phyloP scores from a whole-genome alignment of 768 basidiomycete genomes.

The Kockovaella imperatae region DNA sequence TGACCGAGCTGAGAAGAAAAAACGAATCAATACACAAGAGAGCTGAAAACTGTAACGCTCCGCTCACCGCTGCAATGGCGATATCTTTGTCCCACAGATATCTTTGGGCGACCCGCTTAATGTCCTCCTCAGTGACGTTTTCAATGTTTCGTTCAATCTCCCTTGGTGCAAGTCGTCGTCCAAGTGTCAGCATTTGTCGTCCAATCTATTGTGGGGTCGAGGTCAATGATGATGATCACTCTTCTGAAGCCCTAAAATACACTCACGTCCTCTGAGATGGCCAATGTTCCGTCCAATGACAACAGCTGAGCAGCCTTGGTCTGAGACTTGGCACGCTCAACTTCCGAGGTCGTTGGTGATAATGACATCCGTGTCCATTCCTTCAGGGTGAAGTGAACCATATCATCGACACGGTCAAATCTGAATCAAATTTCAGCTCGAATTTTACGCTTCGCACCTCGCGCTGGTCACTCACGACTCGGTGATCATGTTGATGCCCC shows the following conservation, averaged over 20 bases:
- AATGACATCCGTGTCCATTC: slow-evolving; percentile 96
- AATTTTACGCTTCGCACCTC: neutral
- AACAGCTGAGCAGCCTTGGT: slow-evolving; percentile 90
- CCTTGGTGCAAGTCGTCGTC: slow-evolving; percentile 76
- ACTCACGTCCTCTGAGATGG: slow-evolving; percentile 77
- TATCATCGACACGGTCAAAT: slow-evolving; percentile 82
- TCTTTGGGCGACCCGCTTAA: slow-evolving; percentile 89
- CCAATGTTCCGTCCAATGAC: slow-evolving; percentile 88
- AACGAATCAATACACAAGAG: neutral
- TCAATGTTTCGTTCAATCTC: slow-evolving; percentile 92
- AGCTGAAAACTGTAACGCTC: neutral
- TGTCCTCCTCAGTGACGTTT: slow-evolving; percentile 76
- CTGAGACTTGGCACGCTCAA: slow-evolving; percentile 97
- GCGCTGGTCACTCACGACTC: slow-evolving; percentile 57
- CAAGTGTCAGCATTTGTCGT: slow-evolving; percentile 91
- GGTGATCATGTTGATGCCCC: slow-evolving; percentile 95
- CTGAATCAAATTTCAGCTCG: slow-evolving; percentile 4
- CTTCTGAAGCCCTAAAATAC: neutral
- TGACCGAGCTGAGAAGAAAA: slow-evolving; percentile 52
- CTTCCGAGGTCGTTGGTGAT: slow-evolving; percentile 71
- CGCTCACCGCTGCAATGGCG: slow-evolving; percentile 61
- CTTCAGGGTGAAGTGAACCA: slow-evolving; percentile 84
- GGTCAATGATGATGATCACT: neutral
- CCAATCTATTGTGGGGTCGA: slow-evolving; percentile 55
- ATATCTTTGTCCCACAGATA: slow-evolving; percentile 92